phyloP scores from a whole-genome alignment of 2,329 filamentous ascomycete species.

The Ustulina deusta region DNA sequence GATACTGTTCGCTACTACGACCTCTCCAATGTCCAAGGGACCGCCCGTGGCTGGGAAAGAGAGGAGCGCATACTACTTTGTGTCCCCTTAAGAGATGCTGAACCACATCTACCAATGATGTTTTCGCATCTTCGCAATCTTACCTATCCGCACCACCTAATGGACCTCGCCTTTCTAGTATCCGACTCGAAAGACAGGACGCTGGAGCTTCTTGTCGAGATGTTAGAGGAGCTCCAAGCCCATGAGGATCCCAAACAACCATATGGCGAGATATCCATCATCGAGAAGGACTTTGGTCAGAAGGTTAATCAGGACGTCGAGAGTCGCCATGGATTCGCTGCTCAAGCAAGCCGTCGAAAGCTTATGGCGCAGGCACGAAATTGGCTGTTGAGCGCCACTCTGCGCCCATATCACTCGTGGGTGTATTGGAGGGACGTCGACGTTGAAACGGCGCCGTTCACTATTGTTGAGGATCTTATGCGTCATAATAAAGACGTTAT shows the following conservation, averaged over 20 bases:
- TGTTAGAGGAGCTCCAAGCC: constrained; percentile 82
- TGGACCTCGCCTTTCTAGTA: constrained; percentile 95
- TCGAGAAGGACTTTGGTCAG: constrained; percentile 99
- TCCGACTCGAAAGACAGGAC: constrained; percentile 97
- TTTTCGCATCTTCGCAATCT: constrained; percentile 97
- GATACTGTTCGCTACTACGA: constrained; percentile 99
- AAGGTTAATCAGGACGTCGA: constrained; percentile 98
- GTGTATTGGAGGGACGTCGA: constrained; percentile 99
- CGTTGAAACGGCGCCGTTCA: constrained; percentile 96
- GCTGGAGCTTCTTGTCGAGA: constrained; percentile 77
- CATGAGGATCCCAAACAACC: constrained; percentile 82
- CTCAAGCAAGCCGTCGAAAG: constrained; percentile 92
- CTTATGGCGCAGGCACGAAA: constrained; percentile 98
- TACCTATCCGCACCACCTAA: constrained; percentile 95
- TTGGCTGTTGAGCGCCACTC: constrained; percentile 92
- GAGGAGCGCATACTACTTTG: constrained; percentile 96
- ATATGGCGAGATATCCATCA: constrained; percentile 96
- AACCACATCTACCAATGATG: constrained; percentile 95
- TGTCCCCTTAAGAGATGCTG: constrained; percentile 92
- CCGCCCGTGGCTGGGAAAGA: constrained; percentile 92
- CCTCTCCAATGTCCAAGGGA: constrained; percentile 89
- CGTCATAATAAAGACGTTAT: constrained; percentile 99
- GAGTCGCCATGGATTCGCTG: constrained; percentile 95
- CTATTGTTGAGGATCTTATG: constrained; percentile 97
- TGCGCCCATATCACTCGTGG: constrained; percentile 97